Conservation (phyloP, 2,329 filamentous ascomycete species). For the Colletotrichum shisoi region DNA sequence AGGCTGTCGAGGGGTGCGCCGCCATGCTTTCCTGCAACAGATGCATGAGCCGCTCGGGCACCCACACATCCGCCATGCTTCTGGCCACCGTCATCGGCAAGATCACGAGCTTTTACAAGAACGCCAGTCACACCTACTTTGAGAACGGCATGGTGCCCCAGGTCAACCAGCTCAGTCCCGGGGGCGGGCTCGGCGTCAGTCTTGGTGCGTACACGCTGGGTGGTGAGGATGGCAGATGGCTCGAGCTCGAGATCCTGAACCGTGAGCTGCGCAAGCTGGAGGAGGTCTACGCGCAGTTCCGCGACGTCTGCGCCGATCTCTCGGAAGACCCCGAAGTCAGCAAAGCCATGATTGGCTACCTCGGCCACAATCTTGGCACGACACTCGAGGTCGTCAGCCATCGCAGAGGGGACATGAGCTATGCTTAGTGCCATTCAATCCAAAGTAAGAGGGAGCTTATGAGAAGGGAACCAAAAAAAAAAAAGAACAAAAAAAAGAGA, state of each 20-base stretch:
- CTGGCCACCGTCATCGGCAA: constrained; percentile 60
- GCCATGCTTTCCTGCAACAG: constrained; percentile 56
- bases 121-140: constrained; percentile 52
- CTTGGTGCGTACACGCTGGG: constrained; percentile 57
- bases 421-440: constrained; percentile 39
- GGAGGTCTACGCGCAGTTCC: constrained; percentile 56
- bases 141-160: constrained; percentile 43
- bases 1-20: constrained; percentile 59
- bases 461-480: neutral
- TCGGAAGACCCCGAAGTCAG: constrained; percentile 55
- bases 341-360: constrained; percentile 56
- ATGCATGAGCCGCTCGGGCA: constrained; percentile 56
- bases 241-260: constrained; percentile 59
- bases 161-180: constrained; percentile 36
- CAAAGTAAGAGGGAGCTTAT: neutral
- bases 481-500: no score
- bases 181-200: constrained; percentile 49
- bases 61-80: constrained; percentile 58
- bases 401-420: constrained; percentile 48
- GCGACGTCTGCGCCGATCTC: constrained; percentile 52
- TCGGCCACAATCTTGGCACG: constrained; percentile 54
- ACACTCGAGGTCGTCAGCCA: constrained; percentile 54
- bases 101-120: constrained; percentile 57
- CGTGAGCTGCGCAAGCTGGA: constrained; percentile 59
- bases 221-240: constrained; percentile 56